Percentiles rank a stretch among this genome's conserved stretches.
phyloP scores from a whole-genome alignment of 202 grass and related monocot genomes.

The Zoysia matrella region DNA sequence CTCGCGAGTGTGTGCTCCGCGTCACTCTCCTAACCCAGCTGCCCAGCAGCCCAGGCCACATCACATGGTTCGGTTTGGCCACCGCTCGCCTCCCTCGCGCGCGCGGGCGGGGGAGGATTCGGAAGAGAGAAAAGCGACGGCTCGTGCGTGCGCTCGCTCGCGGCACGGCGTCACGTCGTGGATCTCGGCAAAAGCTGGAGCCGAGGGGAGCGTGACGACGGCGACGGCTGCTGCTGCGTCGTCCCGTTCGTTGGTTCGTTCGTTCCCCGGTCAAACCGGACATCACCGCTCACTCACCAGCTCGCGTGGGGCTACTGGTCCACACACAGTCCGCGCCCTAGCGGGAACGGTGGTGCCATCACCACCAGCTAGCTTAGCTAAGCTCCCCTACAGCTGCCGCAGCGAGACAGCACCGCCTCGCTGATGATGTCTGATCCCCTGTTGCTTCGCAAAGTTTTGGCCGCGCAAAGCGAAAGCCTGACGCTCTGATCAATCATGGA shows the following conservation, averaged over 20 bases:
- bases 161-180: slow-evolving; percentile 44
- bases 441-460: slow-evolving; percentile 38
- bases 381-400: background rate
- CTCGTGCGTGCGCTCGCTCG: slow-evolving; percentile 16
- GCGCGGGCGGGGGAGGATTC: too few species aligned
- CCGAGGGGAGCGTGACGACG: background rate
- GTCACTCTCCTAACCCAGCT: background rate
- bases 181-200: slow-evolving; percentile 24
- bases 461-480: slow-evolving; percentile 48
- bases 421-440: background rate
- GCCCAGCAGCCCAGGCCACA: background rate
- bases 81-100: too few species aligned
- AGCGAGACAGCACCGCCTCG: too few species aligned
- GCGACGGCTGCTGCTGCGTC: slow-evolving; percentile 17
- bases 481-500: slow-evolving; percentile 29
- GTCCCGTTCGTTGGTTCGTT: background rate
- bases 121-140: slow-evolving; percentile 31
- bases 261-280: background rate
- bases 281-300: background rate
- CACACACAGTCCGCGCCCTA: background rate
- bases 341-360: background rate
- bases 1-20: background rate
- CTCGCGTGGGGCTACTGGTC: background rate
- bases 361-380: background rate
- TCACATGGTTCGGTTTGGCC: slow-evolving; percentile 22